phyloP scores from a whole-genome alignment of 169 alveolate species.

The Plasmodium coatneyi region DNA sequence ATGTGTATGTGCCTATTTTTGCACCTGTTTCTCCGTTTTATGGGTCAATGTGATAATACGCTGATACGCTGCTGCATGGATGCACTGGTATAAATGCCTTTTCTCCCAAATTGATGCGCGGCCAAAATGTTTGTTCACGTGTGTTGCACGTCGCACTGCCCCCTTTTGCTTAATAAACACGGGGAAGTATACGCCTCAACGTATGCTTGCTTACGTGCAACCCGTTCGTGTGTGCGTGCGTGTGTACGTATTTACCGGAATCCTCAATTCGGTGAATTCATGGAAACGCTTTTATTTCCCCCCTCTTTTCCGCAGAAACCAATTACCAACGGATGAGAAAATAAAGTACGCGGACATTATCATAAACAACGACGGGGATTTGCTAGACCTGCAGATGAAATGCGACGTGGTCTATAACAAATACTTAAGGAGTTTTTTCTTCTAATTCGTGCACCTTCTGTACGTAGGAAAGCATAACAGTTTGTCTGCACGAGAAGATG shows the following conservation, averaged over 20 bases:
- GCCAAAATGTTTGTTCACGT: neutral
- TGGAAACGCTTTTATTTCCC: neutral
- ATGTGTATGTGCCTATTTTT: neutral
- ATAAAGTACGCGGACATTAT: constrained; percentile 69
- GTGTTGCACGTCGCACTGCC: neutral
- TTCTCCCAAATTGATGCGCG: too few relatives aligned
- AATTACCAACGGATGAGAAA: constrained; percentile 73
- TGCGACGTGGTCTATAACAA: constrained; percentile 74
- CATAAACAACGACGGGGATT: constrained; percentile 76
- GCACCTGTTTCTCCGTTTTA: neutral
- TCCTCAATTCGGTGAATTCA: neutral
- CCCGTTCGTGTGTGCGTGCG: neutral
- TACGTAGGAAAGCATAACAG: neutral
- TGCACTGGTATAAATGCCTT: too few relatives aligned
- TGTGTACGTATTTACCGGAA: neutral
- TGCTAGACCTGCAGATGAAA: constrained; percentile 69
- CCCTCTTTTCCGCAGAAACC: constrained; percentile 38
- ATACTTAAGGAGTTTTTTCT: constrained; percentile 70
- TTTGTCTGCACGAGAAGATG: neutral
- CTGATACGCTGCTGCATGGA: neutral
- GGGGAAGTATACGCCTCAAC: neutral
- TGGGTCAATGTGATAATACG: neutral
- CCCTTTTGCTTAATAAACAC: neutral
- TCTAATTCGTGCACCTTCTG: constrained; percentile 3
- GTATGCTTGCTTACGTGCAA: neutral